phyloP scores from a whole-genome alignment of 306 rosid species.

The Senna siamea region DNA sequence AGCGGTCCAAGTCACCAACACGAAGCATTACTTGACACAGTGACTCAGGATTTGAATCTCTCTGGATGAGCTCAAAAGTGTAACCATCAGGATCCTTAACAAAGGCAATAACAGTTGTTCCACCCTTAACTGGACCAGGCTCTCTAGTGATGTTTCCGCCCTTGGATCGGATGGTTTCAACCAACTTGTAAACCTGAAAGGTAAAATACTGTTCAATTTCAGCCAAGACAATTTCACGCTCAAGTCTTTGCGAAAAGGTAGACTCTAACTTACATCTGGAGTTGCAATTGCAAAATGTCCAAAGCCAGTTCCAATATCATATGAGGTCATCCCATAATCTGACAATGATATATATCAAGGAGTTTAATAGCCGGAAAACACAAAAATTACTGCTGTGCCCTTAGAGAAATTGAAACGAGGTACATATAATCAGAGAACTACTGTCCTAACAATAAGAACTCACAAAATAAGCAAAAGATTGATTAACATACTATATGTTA shows the following conservation, averaged over 20 bases:
- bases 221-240: conserved; percentile 20
- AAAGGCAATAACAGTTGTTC: conserved; percentile 66
- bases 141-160: conserved; percentile 80
- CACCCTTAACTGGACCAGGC: conserved; percentile 89
- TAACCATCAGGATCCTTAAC: conserved; percentile 95
- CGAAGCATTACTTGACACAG: conserved; percentile 94
- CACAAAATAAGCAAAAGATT: too few species aligned
- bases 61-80: conserved; percentile 72
- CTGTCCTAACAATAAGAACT: not conserved
- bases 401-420: too few species aligned
- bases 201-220: conserved; percentile 35
- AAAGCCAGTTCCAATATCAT: conserved; percentile 86
- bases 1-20: conserved; percentile 82
- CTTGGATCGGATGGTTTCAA: conserved; percentile 66
- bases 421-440: too few species aligned
- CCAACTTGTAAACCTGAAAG: conserved; percentile 78
- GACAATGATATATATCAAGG: too few species aligned
- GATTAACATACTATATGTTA: conserved; percentile 86
- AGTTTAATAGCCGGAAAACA: too few species aligned
- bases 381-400: too few species aligned
- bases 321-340: conserved; percentile 82
- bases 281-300: conserved; percentile 91
- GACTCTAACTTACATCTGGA: conserved; percentile 79
- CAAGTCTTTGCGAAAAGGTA: not conserved
- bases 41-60: conserved; percentile 78